Evolutionary conservation across 2,329 filamentous ascomycete genomes (phyloP), one percentile per base, ranked within the genome.

Genomic region (Teratosphaeria viscida): DNA sequence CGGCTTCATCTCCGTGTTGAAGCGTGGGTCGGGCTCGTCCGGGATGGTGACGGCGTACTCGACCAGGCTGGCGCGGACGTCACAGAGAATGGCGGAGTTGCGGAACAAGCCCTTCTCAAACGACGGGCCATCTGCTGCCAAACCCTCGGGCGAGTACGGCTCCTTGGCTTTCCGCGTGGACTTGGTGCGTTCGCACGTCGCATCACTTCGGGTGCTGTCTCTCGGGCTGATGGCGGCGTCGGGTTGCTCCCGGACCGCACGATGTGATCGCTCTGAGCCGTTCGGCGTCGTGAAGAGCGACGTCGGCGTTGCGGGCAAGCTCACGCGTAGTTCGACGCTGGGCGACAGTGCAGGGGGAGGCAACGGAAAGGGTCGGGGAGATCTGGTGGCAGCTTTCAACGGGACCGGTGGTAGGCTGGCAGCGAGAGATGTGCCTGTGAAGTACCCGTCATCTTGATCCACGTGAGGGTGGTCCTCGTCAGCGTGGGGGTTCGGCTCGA

Each of bases 41-140:
- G 72, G 70, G 5, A 73, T 68, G 32, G 68, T 66, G 37, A 74
- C 72, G 0, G 75, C 73, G 58, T 75, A 77, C 61, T 79, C 76
- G 16, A 78, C 73, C 1, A 72, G 60, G 14, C 58, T 70, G 11
- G 72, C 75, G 11, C 73, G 74, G 3, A 77, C 71, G 57, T 78
- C 76, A 62, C 77, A 78, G 4, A 79, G 64, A 8, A 77, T 73
- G 6, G 75, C 76, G 1, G 75, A 72, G 59, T 78, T 77, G 7
- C 74, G 72, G 54, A 77, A 77, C 0, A 77, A 73, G 27, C 70
- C 67, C 53, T 71, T 74, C 57, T 77, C 73, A 54, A 79, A 79
- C 7, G 37, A 35, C 3, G 47, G 59, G n/a, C 8, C 11, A 19
- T 43, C 32, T 27, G 43, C 5, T 19, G 16, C 43, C 26, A 19